Evolutionary conservation across 257 asterid species (phyloP).

Genomic region (Solanum piurae): DNA sequence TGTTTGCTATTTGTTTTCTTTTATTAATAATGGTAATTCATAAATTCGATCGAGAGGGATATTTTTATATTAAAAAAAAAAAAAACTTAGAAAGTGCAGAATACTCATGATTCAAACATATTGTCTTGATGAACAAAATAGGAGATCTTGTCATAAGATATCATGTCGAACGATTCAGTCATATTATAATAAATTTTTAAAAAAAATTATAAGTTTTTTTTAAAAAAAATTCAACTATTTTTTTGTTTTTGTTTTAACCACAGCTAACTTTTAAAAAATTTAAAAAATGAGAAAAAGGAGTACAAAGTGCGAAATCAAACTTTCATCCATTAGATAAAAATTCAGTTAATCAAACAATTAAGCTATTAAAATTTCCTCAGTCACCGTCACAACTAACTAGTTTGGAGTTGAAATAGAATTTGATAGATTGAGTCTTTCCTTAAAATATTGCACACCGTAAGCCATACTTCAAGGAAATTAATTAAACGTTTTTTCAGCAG

Average conservation of each 20-base stretch:
- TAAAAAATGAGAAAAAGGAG: too few relatives aligned
- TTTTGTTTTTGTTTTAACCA: too few relatives aligned
- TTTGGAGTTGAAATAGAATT: neutral
- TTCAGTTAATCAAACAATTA: neutral
- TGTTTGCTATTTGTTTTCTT: neutral
- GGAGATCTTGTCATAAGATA: neutral
- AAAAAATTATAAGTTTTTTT: too few relatives aligned
- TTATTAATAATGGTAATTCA: neutral
- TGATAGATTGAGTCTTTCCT: neutral
- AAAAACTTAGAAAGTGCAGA: neutral
- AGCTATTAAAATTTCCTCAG: too few relatives aligned
- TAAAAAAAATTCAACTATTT: too few relatives aligned
- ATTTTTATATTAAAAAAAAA: too few relatives aligned
- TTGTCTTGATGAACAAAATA: neutral
- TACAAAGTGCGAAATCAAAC: fast-evolving
- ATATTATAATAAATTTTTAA: neutral
- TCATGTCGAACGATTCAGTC: neutral
- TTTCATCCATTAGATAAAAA: fast-evolving
- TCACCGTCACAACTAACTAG: neutral
- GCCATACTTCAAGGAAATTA: neutral
- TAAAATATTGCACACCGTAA: neutral
- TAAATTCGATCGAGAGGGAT: neutral
- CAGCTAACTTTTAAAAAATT: too few relatives aligned
- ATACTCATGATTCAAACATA: neutral
- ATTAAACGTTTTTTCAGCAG: neutral